These are phyloP conservation scores for Backusella circina DNA, from an alignment of 192 early-diverging fungal species.

Conservation along the genomic window DNA sequence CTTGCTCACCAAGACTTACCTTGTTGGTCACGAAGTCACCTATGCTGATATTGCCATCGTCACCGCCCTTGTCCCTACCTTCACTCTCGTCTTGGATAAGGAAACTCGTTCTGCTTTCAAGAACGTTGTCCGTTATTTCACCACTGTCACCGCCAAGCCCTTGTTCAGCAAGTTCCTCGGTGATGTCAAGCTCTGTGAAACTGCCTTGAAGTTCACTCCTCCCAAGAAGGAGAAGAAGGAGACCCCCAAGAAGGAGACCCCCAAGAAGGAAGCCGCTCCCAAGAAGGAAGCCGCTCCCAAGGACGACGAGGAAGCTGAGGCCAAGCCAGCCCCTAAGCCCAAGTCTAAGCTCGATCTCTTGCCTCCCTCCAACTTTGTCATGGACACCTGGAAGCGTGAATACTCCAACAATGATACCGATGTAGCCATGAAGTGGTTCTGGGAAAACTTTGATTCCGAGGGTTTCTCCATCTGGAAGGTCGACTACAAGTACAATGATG, in stretches of 20 bases:
- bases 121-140: slow-evolving; percentile 91
- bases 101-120: slow-evolving; percentile 78
- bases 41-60: slow-evolving; percentile 83
- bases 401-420: slow-evolving; percentile 97
- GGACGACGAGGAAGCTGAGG: slow-evolving; percentile 47
- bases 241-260: slow-evolving; percentile 54
- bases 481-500: slow-evolving; percentile 94
- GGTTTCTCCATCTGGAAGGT: slow-evolving; percentile 93
- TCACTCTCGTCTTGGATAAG: slow-evolving; percentile 61
- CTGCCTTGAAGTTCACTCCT: slow-evolving; percentile 48
- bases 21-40: slow-evolving; percentile 91
- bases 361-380: slow-evolving; percentile 74
- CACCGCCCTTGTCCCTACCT: slow-evolving; percentile 43
- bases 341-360: slow-evolving; percentile 89
- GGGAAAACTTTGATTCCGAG: slow-evolving; percentile 83
- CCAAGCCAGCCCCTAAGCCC: slow-evolving; percentile 78
- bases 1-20: slow-evolving; percentile 81
- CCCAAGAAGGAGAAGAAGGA: slow-evolving; percentile 63
- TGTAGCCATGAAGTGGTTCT: slow-evolving; percentile 89
- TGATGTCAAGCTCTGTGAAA: slow-evolving; percentile 61
- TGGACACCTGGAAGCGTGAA: slow-evolving; percentile 96
- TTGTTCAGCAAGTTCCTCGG: slow-evolving; percentile 81
- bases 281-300: slow-evolving; percentile 46
- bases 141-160: slow-evolving; percentile 79
- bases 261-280: slow-evolving; percentile 43